Base-by-base conservation (phyloP, 371 early-diverging fungal species). In the Choanephora cucurbitarum region DNA sequence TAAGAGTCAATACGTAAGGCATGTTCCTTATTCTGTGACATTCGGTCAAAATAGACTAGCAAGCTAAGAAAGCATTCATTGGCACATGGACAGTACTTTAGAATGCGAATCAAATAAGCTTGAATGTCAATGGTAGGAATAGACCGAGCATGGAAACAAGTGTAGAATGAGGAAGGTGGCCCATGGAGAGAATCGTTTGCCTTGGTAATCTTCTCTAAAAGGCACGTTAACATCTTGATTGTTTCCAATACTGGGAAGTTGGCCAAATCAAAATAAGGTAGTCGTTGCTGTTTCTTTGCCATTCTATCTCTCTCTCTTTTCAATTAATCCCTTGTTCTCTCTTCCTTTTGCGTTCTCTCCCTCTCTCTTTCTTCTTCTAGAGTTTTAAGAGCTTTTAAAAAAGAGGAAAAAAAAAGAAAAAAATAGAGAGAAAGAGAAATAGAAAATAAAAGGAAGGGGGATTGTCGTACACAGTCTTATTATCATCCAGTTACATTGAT, bases 11-110 rank as follows among this genome's bases (percentile, higher is more conserved):
- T 82, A 22, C 84, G 75, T 32, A 93, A 78, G 44, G 66, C 75
- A 55, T 64, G 46, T 49, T 61, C 40, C 60, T 69, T 49, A 52
- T 59, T 49, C 69, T 68, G 44, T 56, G 80, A 71, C 77, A 81
- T 77, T 52, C 89, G 81, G 58, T 91, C 88, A 67, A 92, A 79
- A 69, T 93, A 92, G 32, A 92, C 85, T 31, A 93, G 72, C 40
- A 90, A 65, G 39, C 89, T 83, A n/a, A 93, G 67, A 59, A 92
- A 90, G 66, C 86, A 85, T 71, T 88, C 90, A 66, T 78, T 87
- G 8, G 79, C 73, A 64, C 87, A 90, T 5, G 91, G 91, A 17
- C 88, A 86, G 63, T 90, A 91, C 60, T 87, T 89, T 32, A 85
- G 67, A 28, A 91, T 90, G 21, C 91, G 81, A 21, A 64, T 44